A percentile compares a stretch with the other conserved stretches of the same genome.
Conservation (phyloP, 2,329 filamentous ascomycete genomes). For the Cladosporium sphaerospermum region DNA sequence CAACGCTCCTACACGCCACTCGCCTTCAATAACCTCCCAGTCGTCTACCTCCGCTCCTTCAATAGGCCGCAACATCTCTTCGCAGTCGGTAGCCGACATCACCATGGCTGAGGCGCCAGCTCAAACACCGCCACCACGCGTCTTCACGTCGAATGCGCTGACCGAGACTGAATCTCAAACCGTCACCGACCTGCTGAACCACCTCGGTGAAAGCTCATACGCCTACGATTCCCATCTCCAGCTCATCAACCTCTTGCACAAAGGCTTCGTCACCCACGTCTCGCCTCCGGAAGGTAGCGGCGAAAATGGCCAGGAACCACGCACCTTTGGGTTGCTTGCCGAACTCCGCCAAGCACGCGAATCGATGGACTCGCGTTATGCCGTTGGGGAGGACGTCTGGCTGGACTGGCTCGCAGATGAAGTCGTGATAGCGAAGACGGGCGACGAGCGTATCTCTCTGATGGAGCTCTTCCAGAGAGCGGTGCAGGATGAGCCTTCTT, state of each 20-base stretch:
- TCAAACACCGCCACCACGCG: constrained; percentile 36
- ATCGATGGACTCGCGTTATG: constrained; percentile 57
- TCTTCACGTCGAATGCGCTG: constrained; percentile 37
- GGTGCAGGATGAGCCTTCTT: constrained; percentile 64
- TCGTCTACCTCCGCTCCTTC: constrained; percentile 19
- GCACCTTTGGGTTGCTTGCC: constrained; percentile 38
- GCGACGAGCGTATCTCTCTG: constrained; percentile 62
- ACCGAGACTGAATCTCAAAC: constrained; percentile 38
- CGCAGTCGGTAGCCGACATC: constrained; percentile 40
- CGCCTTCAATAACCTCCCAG: constrained; percentile 20
- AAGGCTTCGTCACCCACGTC: constrained; percentile 41
- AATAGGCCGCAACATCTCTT: constrained; percentile 35
- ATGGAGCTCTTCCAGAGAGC: constrained; percentile 69
- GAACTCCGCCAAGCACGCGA: constrained; percentile 47
- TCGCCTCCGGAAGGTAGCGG: constrained; percentile 18
- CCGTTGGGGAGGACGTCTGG: constrained; percentile 72
- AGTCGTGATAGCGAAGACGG: constrained; percentile 51
- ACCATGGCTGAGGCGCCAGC: constrained; percentile 43
- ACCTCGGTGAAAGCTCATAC: constrained; percentile 42
- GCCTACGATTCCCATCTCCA: constrained; percentile 44
- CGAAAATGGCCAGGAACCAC: constrained; percentile 27
- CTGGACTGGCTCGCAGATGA: constrained; percentile 70
- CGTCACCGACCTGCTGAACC: constrained; percentile 39
- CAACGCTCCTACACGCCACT: constrained; percentile 25
- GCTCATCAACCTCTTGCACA: constrained; percentile 44